Evolutionary conservation across 306 rosid species (phyloP).

Genomic region (Gastrolobium villosum): DNA sequence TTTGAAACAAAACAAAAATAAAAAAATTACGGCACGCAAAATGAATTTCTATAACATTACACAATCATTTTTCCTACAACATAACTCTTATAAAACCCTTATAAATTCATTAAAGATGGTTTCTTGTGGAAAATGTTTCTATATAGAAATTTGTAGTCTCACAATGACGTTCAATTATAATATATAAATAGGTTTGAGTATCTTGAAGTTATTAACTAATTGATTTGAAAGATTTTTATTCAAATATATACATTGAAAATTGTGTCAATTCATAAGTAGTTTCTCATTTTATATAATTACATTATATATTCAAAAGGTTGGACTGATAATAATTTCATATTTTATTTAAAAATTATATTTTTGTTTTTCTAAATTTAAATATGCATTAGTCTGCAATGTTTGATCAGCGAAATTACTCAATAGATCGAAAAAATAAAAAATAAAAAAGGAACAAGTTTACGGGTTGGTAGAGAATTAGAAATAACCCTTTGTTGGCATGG

Average conservation of each 20-base stretch:
- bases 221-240: not conserved
- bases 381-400: too few relatives aligned
- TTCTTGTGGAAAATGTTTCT: not conserved
- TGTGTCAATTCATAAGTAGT: not conserved
- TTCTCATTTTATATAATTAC: not conserved
- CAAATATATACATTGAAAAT: conserved; percentile 2
- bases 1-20: too few relatives aligned
- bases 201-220: not conserved
- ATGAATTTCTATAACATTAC: too few relatives aligned
- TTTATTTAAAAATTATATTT: not conserved
- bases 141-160: not conserved
- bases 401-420: too few relatives aligned
- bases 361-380: too few relatives aligned
- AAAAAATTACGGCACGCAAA: too few relatives aligned
- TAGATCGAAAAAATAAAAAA: too few relatives aligned
- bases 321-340: not conserved
- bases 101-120: not conserved
- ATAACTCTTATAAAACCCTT: too few relatives aligned
- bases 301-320: not conserved
- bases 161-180: not conserved
- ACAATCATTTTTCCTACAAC: too few relatives aligned
- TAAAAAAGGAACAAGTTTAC: not conserved
- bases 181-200: not conserved
- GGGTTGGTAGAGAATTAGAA: not conserved
- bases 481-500: not conserved